These are phyloP conservation scores for Fulvia fulva DNA, from an alignment of 2,329 filamentous ascomycete species.

Conservation along the genomic window DNA sequence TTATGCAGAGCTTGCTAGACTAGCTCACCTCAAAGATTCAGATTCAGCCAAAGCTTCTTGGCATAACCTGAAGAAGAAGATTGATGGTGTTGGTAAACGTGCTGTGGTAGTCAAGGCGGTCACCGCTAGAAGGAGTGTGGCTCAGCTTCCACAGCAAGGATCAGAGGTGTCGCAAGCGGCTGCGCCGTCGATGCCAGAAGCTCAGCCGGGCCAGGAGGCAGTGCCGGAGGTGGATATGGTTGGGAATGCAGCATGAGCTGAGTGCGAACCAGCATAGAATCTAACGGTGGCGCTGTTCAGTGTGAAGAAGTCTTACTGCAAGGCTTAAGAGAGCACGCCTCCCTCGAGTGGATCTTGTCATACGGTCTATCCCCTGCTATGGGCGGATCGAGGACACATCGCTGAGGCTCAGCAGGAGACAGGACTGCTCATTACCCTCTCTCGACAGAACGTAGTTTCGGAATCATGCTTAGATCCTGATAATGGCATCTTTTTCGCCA, in stretches of 20 bases:
- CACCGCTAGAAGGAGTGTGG: neutral
- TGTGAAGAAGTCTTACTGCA: no score
- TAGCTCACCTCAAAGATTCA: conserved; percentile 36
- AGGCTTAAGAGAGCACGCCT: no score
- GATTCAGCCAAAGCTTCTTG: conserved; percentile 32
- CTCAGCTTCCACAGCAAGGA: neutral
- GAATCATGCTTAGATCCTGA: no score
- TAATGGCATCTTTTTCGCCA: no score
- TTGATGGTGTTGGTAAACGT: neutral
- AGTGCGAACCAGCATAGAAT: no score
- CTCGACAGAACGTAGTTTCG: no score
- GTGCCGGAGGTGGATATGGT: neutral
- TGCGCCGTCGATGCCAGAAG: neutral
- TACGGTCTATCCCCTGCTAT: no score
- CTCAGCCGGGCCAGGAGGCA: neutral
- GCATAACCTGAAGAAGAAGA: conserved; percentile 5
- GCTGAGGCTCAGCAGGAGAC: no score
- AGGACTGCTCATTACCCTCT: no score
- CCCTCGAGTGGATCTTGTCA: no score
- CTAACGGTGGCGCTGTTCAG: no score
- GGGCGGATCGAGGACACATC: no score
- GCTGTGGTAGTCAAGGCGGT: neutral
- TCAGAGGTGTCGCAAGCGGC: neutral
- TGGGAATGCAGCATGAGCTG: neutral
- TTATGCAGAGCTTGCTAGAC: conserved; percentile 35